Conservation (phyloP, 2,329 filamentous ascomycete genomes). For the Fusarium sp. region DNA sequence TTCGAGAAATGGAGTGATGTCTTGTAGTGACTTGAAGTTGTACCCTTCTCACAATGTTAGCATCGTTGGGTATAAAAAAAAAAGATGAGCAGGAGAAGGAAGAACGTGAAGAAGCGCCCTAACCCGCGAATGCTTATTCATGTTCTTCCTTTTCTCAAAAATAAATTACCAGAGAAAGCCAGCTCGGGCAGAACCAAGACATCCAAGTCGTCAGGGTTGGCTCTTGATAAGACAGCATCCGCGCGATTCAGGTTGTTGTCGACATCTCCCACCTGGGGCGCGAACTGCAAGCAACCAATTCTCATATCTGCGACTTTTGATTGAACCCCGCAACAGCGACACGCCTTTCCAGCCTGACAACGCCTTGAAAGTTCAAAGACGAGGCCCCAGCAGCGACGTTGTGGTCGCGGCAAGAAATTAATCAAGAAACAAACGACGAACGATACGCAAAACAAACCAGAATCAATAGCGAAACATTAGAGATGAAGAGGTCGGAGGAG, state of each 20-base stretch:
- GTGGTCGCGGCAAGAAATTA: no score
- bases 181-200: conserved; percentile 83
- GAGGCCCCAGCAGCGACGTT: no score
- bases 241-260: conserved; percentile 70
- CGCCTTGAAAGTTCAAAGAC: no score
- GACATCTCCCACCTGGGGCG: conserved; percentile 77
- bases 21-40: conserved; percentile 79
- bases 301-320: conserved; percentile 64
- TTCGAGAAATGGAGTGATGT: conserved; percentile 80
- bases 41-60: conserved; percentile 67
- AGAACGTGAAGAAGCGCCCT: no score
- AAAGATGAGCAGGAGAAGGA: no score
- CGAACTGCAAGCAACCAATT: conserved; percentile 80
- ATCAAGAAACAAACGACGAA: no score
- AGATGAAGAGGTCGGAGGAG: conserved; percentile 6
- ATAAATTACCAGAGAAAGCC: conserved; percentile 76
- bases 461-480: conserved; percentile 5
- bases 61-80: no score
- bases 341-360: not conserved
- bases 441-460: not conserved
- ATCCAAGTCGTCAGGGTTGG: conserved; percentile 70
- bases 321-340: conserved; percentile 21
- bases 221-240: conserved; percentile 66
- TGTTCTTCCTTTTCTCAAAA: not conserved
- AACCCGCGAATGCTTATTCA: no score